These are phyloP conservation scores for Thermomucor indicae-seudaticae DNA, from an alignment of 371 early-diverging fungal species.

Conservation along the genomic window DNA sequence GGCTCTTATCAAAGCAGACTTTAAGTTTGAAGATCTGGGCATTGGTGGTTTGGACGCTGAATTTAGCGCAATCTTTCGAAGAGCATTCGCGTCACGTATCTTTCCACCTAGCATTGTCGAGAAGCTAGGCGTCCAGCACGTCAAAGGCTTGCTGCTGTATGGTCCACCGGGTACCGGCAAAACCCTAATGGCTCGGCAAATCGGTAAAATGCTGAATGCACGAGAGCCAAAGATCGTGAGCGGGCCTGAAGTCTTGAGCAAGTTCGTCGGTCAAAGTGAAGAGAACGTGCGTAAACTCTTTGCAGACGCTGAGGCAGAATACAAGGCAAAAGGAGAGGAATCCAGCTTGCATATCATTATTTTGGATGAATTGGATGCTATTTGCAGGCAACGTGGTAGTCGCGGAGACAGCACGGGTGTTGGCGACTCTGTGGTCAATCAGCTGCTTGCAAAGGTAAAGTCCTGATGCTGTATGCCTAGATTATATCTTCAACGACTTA, in stretches of 20 bases:
- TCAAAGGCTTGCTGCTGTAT: slow-evolving; percentile 77
- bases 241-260: slow-evolving; percentile 98
- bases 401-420: slow-evolving; percentile 94
- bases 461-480: no score
- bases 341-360: slow-evolving; percentile 98
- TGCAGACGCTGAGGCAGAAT: slow-evolving; percentile 96
- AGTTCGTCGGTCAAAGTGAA: slow-evolving; percentile 99
- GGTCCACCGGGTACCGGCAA: slow-evolving; percentile 99
- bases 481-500: background rate
- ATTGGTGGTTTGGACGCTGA: slow-evolving; percentile 99
- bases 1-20: slow-evolving; percentile 87
- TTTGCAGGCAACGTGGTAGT: slow-evolving; percentile 98
- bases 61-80: slow-evolving; percentile 96
- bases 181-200: slow-evolving; percentile 99
- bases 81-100: slow-evolving; percentile 99
- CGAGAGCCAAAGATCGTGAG: slow-evolving; percentile 97
- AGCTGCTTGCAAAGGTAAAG: slow-evolving; percentile 93
- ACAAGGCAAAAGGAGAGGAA: slow-evolving; percentile 93
- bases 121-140: slow-evolving; percentile 97
- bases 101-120: slow-evolving; percentile 96
- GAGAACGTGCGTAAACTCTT: slow-evolving; percentile 99
- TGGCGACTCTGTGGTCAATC: slow-evolving; percentile 99
- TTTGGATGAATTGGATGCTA: slow-evolving; percentile 99
- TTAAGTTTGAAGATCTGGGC: slow-evolving; percentile 98
- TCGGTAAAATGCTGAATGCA: slow-evolving; percentile 98